Evolutionary conservation across 2,329 filamentous ascomycete genomes (phyloP), one percentile per base, ranked within the genome.

Genomic region (Claviceps sp.): DNA sequence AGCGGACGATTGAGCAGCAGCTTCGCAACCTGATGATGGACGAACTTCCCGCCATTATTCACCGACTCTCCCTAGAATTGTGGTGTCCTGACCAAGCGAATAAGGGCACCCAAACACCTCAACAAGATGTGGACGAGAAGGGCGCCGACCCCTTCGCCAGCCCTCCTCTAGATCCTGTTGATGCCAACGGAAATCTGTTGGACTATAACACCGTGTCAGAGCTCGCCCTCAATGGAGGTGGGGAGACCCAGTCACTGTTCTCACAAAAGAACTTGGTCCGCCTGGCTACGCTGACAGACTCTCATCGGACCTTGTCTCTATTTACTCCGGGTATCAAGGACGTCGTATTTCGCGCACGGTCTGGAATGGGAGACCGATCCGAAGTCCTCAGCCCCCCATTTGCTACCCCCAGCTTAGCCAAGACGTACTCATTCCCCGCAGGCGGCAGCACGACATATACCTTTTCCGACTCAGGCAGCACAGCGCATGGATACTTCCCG

Each of bases 11-110:
- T 60, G 93, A 98, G 69, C 86, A 81, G 49, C 93, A 97, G 67
- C 71, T 98, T 55, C 83, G 93, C 34, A 88, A 90, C 51, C 66
- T 98, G 57, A 95, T 98, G 75, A 97, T 97, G 89, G 91, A 98
- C 57, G 93, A 98, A 66, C 71, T 98, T 23, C 93, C 93, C 0
- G 90, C 91, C 47, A 97, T 97, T 54, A 95, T 98, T 55, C 93
- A 98, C 68, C 81, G 89, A 49, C 71, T 98, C 20, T 97, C 91
- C 0, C 72, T 97, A 52, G 82, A 87, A 57, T 69, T 96, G 48
- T 95, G 89, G 83, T 93, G 88, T 50, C 88, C 90, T 0, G 91
- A 97, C 59, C 88, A 93, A 64, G 65, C 61, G 37, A 67, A 65
- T 50, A 68, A 69, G 58, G 78, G 77, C 53, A 72, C 59, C 1